Evolutionary conservation across 148 eudicot species (phyloP).

Genomic region (Silene conica): DNA sequence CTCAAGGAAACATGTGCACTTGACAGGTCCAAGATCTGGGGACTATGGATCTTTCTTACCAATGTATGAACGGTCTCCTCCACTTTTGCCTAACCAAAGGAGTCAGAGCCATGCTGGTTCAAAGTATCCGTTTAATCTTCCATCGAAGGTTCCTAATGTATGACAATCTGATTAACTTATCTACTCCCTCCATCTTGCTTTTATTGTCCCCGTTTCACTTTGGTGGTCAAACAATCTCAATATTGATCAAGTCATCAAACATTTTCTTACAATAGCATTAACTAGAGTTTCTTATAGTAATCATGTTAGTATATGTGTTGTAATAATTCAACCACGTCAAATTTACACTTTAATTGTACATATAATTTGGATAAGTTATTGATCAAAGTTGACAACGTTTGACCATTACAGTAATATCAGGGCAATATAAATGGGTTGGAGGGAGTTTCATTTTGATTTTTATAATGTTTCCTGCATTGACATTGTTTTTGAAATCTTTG

Average conservation of each 20-base stretch:
- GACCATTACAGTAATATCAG: neutral
- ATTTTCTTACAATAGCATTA: neutral
- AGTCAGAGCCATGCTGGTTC: constrained; percentile 21
- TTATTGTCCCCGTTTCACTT: neutral
- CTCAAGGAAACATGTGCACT: constrained; percentile 8
- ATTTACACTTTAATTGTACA: neutral
- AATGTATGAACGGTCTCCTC: constrained; percentile 27
- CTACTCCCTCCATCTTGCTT: neutral
- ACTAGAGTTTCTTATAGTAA: neutral
- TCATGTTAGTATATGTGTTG: neutral
- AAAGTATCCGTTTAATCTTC: constrained; percentile 27
- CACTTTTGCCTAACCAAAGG: constrained; percentile 23
- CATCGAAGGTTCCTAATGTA: constrained; percentile 25
- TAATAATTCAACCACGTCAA: neutral
- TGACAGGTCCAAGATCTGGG: constrained; percentile 41
- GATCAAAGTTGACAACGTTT: neutral
- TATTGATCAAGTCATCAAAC: no score
- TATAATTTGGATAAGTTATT: neutral
- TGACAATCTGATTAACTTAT: constrained; percentile 3
- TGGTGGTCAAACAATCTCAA: no score
- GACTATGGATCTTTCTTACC: constrained; percentile 49
- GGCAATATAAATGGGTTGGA: neutral
- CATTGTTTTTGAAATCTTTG: constrained; percentile 1
- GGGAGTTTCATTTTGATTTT: neutral
- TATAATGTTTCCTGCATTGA: constrained; percentile 1